Evolutionary conservation across 225 moss, liverwort and hornwort species (phyloP), one percentile per base, ranked within the genome.

Genomic region (Asterella californica): DNA sequence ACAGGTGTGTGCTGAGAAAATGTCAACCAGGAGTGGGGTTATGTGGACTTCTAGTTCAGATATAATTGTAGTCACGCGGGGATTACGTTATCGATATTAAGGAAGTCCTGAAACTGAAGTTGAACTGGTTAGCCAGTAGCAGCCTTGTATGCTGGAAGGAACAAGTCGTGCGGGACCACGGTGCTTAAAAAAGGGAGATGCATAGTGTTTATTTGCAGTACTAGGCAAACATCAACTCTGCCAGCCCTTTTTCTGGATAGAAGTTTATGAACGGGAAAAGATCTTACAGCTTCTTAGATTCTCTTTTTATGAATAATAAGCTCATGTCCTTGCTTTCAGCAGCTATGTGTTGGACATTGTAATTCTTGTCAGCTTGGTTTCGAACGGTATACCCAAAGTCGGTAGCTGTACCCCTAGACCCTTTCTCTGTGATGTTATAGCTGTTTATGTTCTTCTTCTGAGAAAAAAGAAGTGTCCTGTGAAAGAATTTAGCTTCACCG

Each of bases 11-110:
- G 9, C 75, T 46, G 68, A 75, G 19, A 74, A 47, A 66, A 5
- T 63, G 53, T 49, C 63, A 59, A 25, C 78, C 36, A 27, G 69
- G 74, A 46, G 10, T 49, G 24, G n/a, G 33, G 73, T 52, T 70
- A 46, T 80, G 73, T 78, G 53, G 36, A 64, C 59, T 81, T 72
- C 34, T 67, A 85, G 78, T 81, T 78, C 81, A 81, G 79, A 61
- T 49, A 19, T 30, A 22, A 78, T 38, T 76, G 25, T 72, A 64
- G 74, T 77, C 33, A 42, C 34, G 15, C 70, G 42, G 68, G 59
- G 74, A 25, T 54, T 49, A 70, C 18, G 32, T 42, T 11, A 30
- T 74, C 24, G 65, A 80, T 36, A 52, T 22, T 38, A 53, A 48
- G 53, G 75, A 79, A 18, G 4, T 66, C 45, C 65, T n/a, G 33